Evolutionary conservation across 345 rosid genomes (phyloP), one percentile per base, ranked within the genome.

Genomic region (Acer campestre): DNA sequence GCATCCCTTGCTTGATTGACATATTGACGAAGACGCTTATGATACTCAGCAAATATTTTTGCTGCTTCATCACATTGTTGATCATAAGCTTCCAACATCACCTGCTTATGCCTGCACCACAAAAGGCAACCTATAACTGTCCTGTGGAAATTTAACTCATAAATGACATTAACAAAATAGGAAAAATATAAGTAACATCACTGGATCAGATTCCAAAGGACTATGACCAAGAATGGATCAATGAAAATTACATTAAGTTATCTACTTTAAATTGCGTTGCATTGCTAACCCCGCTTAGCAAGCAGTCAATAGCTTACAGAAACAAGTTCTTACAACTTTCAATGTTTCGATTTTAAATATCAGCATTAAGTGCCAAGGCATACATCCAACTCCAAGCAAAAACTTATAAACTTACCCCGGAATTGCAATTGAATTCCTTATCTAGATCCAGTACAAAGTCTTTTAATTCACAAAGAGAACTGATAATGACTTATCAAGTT

Each of bases 41-140:
- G 97, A 84, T 95, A 95, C 83, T 93, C 99, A 1, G 88, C 89
- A 86, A 93, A 93, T 81, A 95, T 89, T 82, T 90, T 91, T 55
- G 93, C 94, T 71, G 97, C 98, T 75, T 95, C 98, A 64, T 93
- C 97, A 62, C 98, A 90, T 75, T 95, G 99, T 77, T 93, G 93
- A 83, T 95, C 93, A 83, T 92, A 95, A 67, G 97, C 90, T 80
- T 93, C 99, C 85, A 93, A 74, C 89, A 87, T 84, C 71, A 85
- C 92, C 87, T 92, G 98, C 75, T 90, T 93, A 81, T 95, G 99
- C 89, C 95, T 92, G 84, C 76, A 84, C 59, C 27, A 75, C 22
- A 56, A 72, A n/a, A 6, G 51, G 71, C 51, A 4, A 16, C 12
- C 12, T 23, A 27, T 17, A 44, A 44, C 49, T n/a, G 25, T 71